Percentiles rank a stretch among this genome's conserved stretches.
These are phyloP conservation scores for Candida saitoana DNA, from an alignment of 805 yeast genomes.

Conservation along the genomic window DNA sequence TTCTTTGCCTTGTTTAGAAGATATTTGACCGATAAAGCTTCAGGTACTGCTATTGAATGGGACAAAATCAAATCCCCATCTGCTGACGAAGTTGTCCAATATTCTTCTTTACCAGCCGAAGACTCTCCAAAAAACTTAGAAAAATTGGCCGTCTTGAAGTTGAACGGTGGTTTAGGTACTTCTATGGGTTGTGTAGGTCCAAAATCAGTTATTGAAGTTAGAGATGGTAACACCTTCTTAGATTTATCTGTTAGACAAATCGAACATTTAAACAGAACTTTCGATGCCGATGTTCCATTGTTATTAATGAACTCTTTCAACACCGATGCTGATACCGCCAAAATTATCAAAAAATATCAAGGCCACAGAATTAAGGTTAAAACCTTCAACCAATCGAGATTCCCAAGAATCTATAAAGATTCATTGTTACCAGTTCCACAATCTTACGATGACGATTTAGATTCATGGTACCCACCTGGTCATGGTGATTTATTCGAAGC, in stretches of 20 bases:
- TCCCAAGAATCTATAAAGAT: conserved; percentile 93
- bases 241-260: conserved; percentile 96
- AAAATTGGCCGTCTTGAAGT: conserved; percentile 90
- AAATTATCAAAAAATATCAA: conserved; percentile 92
- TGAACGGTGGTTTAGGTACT: conserved; percentile 98
- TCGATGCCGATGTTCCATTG: conserved; percentile 91
- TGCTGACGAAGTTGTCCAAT: conserved; percentile 84
- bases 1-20: conserved; percentile 92
- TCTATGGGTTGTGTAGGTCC: conserved; percentile 99
- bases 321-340: conserved; percentile 92
- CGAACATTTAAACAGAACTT: conserved; percentile 85
- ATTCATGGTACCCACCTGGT: conserved; percentile 99
- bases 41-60: conserved; percentile 85
- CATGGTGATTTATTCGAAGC: conserved; percentile 97
- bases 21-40: conserved; percentile 83
- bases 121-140: conserved; percentile 50
- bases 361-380: conserved; percentile 93
- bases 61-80: conserved; percentile 91
- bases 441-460: conserved; percentile 63
- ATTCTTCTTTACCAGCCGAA: conserved; percentile 43
- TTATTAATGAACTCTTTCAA: conserved; percentile 98
- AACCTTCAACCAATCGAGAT: conserved; percentile 97
- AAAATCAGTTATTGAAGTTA: conserved; percentile 94
- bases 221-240: conserved; percentile 96
- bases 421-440: conserved; percentile 94